Conservation (phyloP, 768 basidiomycete species). For the Hericium coralloides region DNA sequence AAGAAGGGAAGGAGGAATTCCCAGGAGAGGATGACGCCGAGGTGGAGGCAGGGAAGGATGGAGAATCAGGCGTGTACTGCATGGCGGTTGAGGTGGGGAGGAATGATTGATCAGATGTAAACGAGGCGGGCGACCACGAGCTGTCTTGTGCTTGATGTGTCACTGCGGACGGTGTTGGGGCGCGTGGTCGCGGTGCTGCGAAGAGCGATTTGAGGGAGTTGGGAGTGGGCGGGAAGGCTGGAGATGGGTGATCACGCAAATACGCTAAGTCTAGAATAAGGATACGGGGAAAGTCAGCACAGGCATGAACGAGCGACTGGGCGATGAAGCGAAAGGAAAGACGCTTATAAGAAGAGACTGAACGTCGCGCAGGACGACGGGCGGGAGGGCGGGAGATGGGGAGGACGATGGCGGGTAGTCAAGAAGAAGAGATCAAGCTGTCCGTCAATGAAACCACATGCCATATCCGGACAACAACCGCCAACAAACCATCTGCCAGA, state of each 20-base stretch:
- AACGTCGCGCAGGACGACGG: background rate
- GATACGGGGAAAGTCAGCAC: background rate
- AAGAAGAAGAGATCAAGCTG: background rate
- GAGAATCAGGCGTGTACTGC: constrained; percentile 22
- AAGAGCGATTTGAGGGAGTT: constrained; percentile 21
- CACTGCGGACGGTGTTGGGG: constrained; percentile 27
- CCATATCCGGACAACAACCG: background rate
- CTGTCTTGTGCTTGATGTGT: constrained; percentile 16
- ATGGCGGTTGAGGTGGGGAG: constrained; percentile 18
- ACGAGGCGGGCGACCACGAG: constrained; percentile 18
- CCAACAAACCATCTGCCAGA: background rate
- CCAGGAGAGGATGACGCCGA: constrained; percentile 18
- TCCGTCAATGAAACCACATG: background rate
- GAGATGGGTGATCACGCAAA: constrained; percentile 21
- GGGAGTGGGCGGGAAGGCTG: constrained; percentile 25
- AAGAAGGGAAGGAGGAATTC: constrained; percentile 23
- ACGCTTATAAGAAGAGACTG: background rate
- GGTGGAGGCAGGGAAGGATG: constrained; percentile 16
- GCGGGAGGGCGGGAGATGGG: background rate
- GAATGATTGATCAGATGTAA: constrained; percentile 10
- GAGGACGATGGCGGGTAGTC: background rate
- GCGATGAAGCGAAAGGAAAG: background rate
- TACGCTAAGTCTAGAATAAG: constrained; percentile 4
- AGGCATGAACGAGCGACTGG: background rate
- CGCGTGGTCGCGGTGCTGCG: constrained; percentile 28